Evolutionary conservation across 2,329 filamentous ascomycete species (phyloP), one percentile per base, ranked within the genome.

Genomic region (Fusarium proliferatum): DNA sequence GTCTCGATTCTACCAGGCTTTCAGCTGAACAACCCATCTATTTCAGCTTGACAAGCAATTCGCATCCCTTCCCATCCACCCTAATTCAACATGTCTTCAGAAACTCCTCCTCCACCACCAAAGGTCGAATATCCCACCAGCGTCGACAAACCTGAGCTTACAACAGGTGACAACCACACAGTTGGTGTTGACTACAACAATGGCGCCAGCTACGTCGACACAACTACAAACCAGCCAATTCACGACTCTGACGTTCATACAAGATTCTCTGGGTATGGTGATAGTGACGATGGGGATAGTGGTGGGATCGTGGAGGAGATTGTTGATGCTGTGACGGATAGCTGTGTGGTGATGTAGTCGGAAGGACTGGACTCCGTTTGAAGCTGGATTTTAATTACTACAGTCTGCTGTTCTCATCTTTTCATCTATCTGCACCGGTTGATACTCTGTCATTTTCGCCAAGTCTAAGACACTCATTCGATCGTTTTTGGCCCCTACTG

Each of bases 271-370:
- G 52, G 52, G 9, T 23, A 42, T 2, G 21, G 36, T 3, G 52
- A 43, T 33, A 30, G 26, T 30, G 36, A 43, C 3, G 52, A 43
- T 23, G 52, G 38, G 2, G 52, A 56, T 15, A 33, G 52, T 19
- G 52, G 52, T 23, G 52, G 52, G 19, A 56, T 56, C 6, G 52
- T 56, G 26, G 52, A 56, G 23, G 52, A 56, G 19, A 56, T 56
- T 15, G 38, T 56, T 17, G 52, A 56, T 42, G 38, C 52, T 30
- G 52, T 56, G 21, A 42, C 52, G 26, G 52, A 56, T 33, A 33
- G 26, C 2, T 56, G 52, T 43, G 15, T 43, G 38, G 26, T 56
- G 15, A 56, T 56, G 52, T 56, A 56, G 36, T 9, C 0, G 15
- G 19, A 1, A 38, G 7, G 34, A 9, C 3, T 9, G 26, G 26